Evolutionary conservation across 768 basidiomycete genomes (phyloP), one percentile per base, ranked within the genome.

Genomic region (Mycena crocata): DNA sequence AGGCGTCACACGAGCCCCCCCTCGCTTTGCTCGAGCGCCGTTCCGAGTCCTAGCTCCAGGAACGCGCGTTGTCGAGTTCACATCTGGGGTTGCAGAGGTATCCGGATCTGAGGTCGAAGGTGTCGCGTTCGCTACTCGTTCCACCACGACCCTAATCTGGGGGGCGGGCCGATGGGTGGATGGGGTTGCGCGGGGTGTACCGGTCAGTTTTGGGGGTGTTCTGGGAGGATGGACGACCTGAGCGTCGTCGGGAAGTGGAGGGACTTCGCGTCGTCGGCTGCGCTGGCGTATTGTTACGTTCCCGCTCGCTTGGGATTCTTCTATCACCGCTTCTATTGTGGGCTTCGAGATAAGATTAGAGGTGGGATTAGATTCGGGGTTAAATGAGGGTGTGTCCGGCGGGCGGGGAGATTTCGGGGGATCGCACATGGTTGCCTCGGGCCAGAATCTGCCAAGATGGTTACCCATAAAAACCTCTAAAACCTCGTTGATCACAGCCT

Each of bases 1-100:
- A 21, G 12, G 48, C 24, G 49, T 48, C 58, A 34, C 23, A n/a
- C 17, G 57, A 58, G 57, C 45, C 58, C 58, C 58, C 58, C 58
- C 40, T 60, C 58, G 58, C 46, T 1, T 60, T 60, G 48, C 58
- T 3, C 9, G 35, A 48, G 17, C 58, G 48, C 21, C 48, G 24
- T 31, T 45, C 19, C 44, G 56, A n/a, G n/a, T n/a, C 19, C 26
- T 17, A 31, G 21, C 56, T 17, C 39, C n/a, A n/a, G n/a, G 56
- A 57, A 42, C 9, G 56, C 56, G 30, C 56, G 56, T 6, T 8
- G 13, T 14, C 40, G 30, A 3, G 39, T 40, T 42, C 44, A 57
- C 56, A 10, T 57, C 56, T 45, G 56, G 56, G 40, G n/a, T 10
- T 42, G 40, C 13, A 6, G 40, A 10, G 13, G 40, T 14, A 10